Percentiles rank a stretch among this genome's conserved stretches.
Evolutionary conservation across 192 early-diverging fungal genomes (phyloP).

Genomic region (Allomyces macrogynus): DNA sequence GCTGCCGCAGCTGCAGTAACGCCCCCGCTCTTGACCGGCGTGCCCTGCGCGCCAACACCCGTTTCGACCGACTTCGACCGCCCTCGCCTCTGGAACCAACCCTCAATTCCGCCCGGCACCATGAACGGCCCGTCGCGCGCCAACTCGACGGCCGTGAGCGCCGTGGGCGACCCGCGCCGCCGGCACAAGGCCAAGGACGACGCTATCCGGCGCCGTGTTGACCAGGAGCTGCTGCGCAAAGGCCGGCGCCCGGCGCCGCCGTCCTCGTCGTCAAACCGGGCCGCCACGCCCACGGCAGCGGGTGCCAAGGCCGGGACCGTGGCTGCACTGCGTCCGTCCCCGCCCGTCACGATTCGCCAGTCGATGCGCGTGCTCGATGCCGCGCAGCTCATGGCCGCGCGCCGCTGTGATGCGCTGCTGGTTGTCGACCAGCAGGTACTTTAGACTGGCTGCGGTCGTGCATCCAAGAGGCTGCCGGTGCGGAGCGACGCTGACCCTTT

Average conservation of each 20-base stretch:
- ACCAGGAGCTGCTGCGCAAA: slow-evolving; percentile 10
- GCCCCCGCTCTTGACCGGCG: no score
- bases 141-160: no score
- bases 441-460: no score
- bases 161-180: slow-evolving; percentile 6
- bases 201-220: slow-evolving; percentile 24
- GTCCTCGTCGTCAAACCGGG: slow-evolving; percentile 1
- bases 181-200: slow-evolving; percentile 24
- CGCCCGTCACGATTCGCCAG: slow-evolving; percentile 68
- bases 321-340: slow-evolving; percentile 62
- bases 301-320: slow-evolving; percentile 57
- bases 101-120: no score
- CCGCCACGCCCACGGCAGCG: slow-evolving; percentile 3
- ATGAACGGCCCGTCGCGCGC: no score
- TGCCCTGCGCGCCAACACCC: no score
- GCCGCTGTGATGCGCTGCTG: slow-evolving; percentile 82
- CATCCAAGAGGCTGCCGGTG: no score
- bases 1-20: no score
- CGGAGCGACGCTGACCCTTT: no score
- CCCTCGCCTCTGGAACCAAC: no score
- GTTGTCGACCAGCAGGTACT: slow-evolving; percentile 61
- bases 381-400: slow-evolving; percentile 88
- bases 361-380: slow-evolving; percentile 57
- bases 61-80: no score
- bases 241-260: slow-evolving; percentile 1